Evolutionary conservation across 345 rosid genomes (phyloP).

Genomic region (Rhizophora mangle): DNA sequence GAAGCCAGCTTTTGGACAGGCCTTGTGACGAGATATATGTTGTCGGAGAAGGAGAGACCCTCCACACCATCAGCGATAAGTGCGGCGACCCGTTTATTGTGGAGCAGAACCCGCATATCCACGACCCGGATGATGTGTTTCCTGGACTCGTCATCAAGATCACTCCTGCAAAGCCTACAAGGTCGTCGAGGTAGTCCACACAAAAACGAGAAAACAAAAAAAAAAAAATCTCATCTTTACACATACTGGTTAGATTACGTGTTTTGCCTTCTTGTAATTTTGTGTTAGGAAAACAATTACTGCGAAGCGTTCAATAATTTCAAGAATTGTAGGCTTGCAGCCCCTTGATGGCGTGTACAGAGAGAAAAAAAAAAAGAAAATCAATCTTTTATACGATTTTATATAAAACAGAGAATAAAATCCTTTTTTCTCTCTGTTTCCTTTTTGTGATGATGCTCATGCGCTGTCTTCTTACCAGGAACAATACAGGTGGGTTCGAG

Average conservation of each 20-base stretch:
- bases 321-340: no score
- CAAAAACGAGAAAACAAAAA: background rate
- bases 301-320: background rate
- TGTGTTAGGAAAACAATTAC: background rate
- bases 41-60: conserved; percentile 78
- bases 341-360: no score
- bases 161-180: conserved; percentile 35
- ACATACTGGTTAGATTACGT: background rate
- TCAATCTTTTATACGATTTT: no score
- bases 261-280: background rate
- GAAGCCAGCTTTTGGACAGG: conserved; percentile 37
- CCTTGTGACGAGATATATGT: conserved; percentile 73
- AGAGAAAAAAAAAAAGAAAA: no score
- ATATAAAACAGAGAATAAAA: no score
- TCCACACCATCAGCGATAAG: conserved; percentile 72
- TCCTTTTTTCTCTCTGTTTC: no score
- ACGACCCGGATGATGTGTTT: conserved; percentile 77
- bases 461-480: no score
- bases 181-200: conserved; percentile 23
- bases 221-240: background rate
- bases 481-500: no score
- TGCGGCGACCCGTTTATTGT: conserved; percentile 74
- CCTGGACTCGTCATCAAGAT: conserved; percentile 82
- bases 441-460: no score
- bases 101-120: conserved; percentile 77